Evolutionary conservation across 768 basidiomycete genomes (phyloP), one percentile per base, ranked within the genome.

Genomic region (Boletus fagicola): DNA sequence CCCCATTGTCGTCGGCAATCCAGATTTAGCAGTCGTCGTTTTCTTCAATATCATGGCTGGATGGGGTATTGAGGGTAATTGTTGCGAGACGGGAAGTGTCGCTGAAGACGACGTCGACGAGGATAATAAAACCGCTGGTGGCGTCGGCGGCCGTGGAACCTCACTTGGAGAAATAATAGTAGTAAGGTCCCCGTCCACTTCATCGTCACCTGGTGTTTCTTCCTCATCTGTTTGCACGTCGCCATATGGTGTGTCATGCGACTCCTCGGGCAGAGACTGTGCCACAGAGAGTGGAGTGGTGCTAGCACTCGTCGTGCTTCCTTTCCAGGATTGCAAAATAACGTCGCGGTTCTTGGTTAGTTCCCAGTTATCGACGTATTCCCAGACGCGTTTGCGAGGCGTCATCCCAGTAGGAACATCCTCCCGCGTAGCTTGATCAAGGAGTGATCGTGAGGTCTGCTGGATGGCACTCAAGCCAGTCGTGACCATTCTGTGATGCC

Each of bases 311-410:
- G 58, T 45, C 10, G 72, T 68, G 8, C 68, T 72, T 49, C 74
- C 74, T 68, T 76, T 76, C 79, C 82, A 82, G 38, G 76, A 73
- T 43, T 76, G 75, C 47, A 94, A 63, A 30, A 94, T 70, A 7
- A 77, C 74, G 4, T 87, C 83, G 28, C 92, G 82, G 54, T 74
- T 77, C 58, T 82, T 76, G 7, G 90, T 90, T 56, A 89, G 72
- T 42, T 83, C 79, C 90, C 92, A 93, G 49, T 83, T 72, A 60
- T 88, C 87, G 7, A 78, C 76, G 58, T 86, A 86, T 58, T 86
- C 76, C 84, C 88, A 88, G 31, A 73, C 71, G 33, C 88, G 85
- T 76, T 90, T 92, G 46, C 82, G 83, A 36, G 92, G 92, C 4
- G 92, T 94, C 53, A 74, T 73, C 6, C 92, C 92, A 15, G 86